phyloP scores from a whole-genome alignment of 768 basidiomycete species.

The Collybia sordida region DNA sequence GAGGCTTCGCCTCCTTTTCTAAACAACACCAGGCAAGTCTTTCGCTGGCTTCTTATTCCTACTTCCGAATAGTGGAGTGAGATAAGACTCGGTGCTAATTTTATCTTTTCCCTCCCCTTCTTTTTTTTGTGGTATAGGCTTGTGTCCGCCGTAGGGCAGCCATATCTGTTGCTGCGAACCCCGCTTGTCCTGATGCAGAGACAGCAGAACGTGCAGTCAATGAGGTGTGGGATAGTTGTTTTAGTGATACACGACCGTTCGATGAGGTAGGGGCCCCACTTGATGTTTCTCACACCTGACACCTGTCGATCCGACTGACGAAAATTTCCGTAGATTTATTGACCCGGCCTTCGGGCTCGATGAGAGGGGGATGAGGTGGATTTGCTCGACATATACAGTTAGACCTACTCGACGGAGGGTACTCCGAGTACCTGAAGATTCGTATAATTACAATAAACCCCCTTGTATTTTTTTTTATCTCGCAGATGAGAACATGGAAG shows the following conservation, averaged over 20 bases:
- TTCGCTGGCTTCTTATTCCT: constrained; percentile 4
- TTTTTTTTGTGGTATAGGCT: constrained; percentile 51
- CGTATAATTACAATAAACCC: too few relatives aligned
- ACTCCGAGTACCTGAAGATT: too few relatives aligned
- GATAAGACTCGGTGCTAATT: not conserved
- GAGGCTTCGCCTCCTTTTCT: constrained; percentile 77
- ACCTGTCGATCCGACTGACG: constrained; percentile 1
- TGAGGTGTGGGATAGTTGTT: constrained; percentile 97
- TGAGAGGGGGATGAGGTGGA: not conserved
- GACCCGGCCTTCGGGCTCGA: constrained; percentile 17
- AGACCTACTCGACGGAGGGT: too few relatives aligned
- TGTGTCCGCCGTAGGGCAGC: constrained; percentile 90
- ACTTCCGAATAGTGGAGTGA: not conserved
- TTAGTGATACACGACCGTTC: constrained; percentile 92
- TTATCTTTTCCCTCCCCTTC: constrained; percentile 8
- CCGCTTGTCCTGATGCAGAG: constrained; percentile 71
- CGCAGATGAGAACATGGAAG: not conserved
- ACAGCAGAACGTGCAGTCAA: constrained; percentile 90
- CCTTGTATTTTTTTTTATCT: too few relatives aligned
- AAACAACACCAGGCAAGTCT: constrained; percentile 88
- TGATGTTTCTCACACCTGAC: not conserved
- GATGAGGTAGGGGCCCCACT: constrained; percentile 69
- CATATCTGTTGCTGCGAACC: constrained; percentile 78
- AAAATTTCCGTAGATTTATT: not conserved
- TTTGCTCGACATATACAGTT: not conserved